Conservation (phyloP, 345 rosid genomes). For the Sonneratia alba region DNA sequence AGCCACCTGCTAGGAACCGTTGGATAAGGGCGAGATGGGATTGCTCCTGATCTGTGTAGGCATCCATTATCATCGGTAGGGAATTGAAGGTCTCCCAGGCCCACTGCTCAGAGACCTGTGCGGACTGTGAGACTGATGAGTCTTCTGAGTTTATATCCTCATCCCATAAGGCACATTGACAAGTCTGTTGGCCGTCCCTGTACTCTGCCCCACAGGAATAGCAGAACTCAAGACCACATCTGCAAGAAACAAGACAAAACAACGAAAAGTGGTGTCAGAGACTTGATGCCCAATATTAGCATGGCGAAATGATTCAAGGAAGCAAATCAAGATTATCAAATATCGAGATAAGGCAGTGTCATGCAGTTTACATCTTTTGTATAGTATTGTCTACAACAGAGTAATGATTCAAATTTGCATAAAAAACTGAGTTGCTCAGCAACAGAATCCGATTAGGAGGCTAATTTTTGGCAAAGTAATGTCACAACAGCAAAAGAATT, state of each 20-base stretch:
- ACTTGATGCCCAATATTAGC: not conserved
- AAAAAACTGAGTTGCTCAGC: too few species aligned
- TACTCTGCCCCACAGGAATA: constrained; percentile 90
- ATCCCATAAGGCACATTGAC: constrained; percentile 90
- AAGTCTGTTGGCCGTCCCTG: constrained; percentile 60
- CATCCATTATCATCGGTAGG: constrained; percentile 73
- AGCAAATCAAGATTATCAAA: not conserved
- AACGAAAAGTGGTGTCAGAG: not conserved
- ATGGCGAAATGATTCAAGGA: not conserved
- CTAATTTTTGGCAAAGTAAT: too few species aligned
- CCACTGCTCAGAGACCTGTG: constrained; percentile 92
- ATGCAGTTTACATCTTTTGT: not conserved
- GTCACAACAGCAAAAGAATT: too few species aligned
- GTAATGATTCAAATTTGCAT: too few species aligned
- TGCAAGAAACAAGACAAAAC: constrained; percentile 19
- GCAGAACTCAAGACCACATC: constrained; percentile 96
- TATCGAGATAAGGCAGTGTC: not conserved
- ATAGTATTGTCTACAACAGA: not conserved
- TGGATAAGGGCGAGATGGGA: constrained; percentile 87
- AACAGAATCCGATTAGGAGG: too few species aligned
- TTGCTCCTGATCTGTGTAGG: constrained; percentile 91
- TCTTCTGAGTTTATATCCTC: constrained; percentile 55
- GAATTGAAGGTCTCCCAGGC: constrained; percentile 89
- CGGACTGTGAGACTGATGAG: constrained; percentile 29
- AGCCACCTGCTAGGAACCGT: constrained; percentile 90